These are phyloP conservation scores for Tetraselmis striata DNA, from an alignment of 139 green algal species.

Conservation along the genomic window DNA sequence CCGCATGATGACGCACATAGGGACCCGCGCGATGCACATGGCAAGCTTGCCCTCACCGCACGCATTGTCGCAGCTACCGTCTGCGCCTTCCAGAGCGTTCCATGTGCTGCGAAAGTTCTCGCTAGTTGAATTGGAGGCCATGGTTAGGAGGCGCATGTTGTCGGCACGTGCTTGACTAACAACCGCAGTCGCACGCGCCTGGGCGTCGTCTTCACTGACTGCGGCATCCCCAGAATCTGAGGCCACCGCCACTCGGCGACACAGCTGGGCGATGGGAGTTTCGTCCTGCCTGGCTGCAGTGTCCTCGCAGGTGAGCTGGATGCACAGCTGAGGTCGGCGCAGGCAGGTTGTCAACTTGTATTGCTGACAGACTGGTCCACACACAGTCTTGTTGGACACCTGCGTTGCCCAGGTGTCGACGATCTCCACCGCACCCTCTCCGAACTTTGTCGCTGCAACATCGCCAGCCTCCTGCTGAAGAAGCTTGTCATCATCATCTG, in stretches of 20 bases:
- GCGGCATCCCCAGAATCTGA: no score
- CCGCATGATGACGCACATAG: neutral
- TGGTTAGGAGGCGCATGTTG: neutral
- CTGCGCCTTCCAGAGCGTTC: neutral
- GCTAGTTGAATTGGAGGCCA: neutral
- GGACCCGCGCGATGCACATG: neutral
- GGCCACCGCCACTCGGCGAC: neutral
- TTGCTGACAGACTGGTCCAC: neutral
- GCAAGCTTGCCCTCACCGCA: neutral
- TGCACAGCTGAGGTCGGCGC: neutral
- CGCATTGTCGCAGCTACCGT: neutral
- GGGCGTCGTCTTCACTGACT: no score
- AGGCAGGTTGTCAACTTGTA: neutral
- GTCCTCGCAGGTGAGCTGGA: neutral
- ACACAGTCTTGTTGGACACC: neutral
- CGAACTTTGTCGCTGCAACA: no score
- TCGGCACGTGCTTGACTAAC: neutral
- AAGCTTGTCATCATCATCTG: neutral
- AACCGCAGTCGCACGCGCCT: neutral
- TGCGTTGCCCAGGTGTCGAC: neutral
- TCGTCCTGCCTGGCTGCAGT: neutral
- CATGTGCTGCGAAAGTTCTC: neutral
- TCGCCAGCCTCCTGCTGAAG: no score
- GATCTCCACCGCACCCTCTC: neutral
- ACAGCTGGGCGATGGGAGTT: neutral